phyloP scores from a whole-genome alignment of 1,284 basidiomycete genomes.

The Ganoderma lucidum region DNA sequence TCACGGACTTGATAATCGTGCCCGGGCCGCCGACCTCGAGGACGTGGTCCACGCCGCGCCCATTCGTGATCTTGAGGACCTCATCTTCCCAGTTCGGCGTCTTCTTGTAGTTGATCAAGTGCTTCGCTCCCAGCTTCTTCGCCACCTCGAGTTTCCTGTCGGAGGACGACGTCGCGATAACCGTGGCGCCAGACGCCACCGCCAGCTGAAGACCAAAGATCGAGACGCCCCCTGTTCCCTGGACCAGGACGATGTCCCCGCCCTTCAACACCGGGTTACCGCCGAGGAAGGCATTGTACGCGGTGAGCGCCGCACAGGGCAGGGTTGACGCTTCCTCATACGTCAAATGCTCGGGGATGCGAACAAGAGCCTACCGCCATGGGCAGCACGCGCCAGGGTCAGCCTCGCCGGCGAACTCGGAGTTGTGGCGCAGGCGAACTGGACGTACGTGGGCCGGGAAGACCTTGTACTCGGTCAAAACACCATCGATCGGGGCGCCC shows the following conservation, averaged over 20 bases:
- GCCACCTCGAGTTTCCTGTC: conserved; percentile 49
- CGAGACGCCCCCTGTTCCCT: conserved; percentile 50
- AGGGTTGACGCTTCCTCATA: conserved; percentile 46
- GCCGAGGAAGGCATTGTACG: conserved; percentile 49
- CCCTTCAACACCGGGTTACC: conserved; percentile 41
- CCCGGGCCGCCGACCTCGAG: conserved; percentile 53
- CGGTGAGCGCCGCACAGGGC: conserved; percentile 46
- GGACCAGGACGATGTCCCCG: conserved; percentile 44
- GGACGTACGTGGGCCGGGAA: conserved; percentile 30
- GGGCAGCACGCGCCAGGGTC: background rate
- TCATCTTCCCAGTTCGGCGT: conserved; percentile 53
- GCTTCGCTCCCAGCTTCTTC: conserved; percentile 44
- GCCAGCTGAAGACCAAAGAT: conserved; percentile 49
- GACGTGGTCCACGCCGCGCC: conserved; percentile 52
- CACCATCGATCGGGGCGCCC: conserved; percentile 61
- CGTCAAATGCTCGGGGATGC: conserved; percentile 44
- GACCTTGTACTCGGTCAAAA: conserved; percentile 60
- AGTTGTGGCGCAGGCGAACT: conserved; percentile 36
- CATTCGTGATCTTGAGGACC: conserved; percentile 44
- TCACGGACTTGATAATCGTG: conserved; percentile 49
- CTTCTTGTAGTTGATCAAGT: conserved; percentile 49
- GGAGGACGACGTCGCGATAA: conserved; percentile 53
- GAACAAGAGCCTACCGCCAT: conserved; percentile 36
- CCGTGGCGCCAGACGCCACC: conserved; percentile 48
- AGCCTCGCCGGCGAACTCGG: background rate